These are phyloP conservation scores for Paralagenidium karlingii DNA, from an alignment of 352 stramenopile genomes.

Conservation along the genomic window DNA sequence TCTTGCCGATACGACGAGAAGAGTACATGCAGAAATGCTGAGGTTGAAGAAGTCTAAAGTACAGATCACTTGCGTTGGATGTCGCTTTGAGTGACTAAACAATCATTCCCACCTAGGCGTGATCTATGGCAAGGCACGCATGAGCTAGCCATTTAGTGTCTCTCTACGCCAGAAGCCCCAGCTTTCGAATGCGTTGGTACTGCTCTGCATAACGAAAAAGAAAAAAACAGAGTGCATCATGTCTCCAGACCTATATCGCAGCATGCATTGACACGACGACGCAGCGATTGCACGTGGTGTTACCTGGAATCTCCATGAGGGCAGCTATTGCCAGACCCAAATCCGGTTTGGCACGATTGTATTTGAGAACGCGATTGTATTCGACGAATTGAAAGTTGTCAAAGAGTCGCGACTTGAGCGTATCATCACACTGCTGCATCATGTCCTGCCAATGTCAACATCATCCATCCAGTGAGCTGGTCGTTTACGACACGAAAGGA, in stretches of 20 bases:
- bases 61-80: too few species aligned
- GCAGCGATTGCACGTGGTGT: background rate
- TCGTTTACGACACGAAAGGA: background rate
- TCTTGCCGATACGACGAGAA: too few species aligned
- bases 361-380: constrained; percentile 31
- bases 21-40: too few species aligned
- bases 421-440: constrained; percentile 53
- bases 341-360: constrained; percentile 35
- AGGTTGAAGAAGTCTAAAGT: too few species aligned
- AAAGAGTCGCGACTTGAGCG: constrained; percentile 39
- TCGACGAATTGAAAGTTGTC: constrained; percentile 79
- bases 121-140: too few species aligned
- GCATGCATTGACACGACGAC: background rate
- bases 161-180: constrained; percentile 35
- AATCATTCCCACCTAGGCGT: too few species aligned
- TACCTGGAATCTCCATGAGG: constrained; percentile 53
- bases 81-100: too few species aligned
- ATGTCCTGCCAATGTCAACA: constrained; percentile 22
- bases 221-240: background rate
- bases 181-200: constrained; percentile 66
- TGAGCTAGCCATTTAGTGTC: constrained; percentile 5
- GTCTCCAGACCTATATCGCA: background rate
- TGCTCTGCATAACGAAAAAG: constrained; percentile 17
- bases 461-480: too few species aligned
- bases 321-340: constrained; percentile 47